Percentiles rank a stretch among this genome's conserved stretches.
Conservation (phyloP, 371 early-diverging fungal species). For the Apophysomyces trapeziformis region DNA sequence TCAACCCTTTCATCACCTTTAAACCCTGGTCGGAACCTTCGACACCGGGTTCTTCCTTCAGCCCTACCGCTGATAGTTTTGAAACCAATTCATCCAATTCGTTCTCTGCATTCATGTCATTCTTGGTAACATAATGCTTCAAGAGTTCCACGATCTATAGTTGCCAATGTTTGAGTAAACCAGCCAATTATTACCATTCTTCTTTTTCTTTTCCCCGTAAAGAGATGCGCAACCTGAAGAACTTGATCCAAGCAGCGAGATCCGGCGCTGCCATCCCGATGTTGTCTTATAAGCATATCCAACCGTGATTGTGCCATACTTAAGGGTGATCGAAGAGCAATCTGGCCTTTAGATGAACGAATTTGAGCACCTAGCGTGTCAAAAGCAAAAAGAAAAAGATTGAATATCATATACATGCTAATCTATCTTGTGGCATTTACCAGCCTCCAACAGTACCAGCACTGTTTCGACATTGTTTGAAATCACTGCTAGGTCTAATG, state of each 20-base stretch:
- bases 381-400: neutral
- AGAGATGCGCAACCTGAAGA: slow-evolving; percentile 1
- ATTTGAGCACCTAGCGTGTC: slow-evolving; percentile 24
- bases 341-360: slow-evolving; percentile 7
- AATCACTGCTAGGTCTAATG: slow-evolving; percentile 50
- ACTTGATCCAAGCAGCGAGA: neutral
- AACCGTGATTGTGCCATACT: slow-evolving; percentile 43
- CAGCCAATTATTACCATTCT: neutral
- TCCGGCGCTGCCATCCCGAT: slow-evolving; percentile 5
- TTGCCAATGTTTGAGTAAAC: slow-evolving; percentile 9
- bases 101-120: neutral
- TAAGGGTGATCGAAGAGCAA: slow-evolving; percentile 32
- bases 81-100: slow-evolving; percentile 34
- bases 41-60: slow-evolving; percentile 11
- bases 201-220: neutral
- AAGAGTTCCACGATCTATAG: slow-evolving; percentile 45
- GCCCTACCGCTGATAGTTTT: slow-evolving; percentile 25
- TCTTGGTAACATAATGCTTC: slow-evolving; percentile 32
- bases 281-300: slow-evolving; percentile 36
- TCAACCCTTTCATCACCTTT: slow-evolving; percentile 26
- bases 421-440: slow-evolving; percentile 16
- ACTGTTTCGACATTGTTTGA: slow-evolving; percentile 53
- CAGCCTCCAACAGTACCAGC: slow-evolving; percentile 43
- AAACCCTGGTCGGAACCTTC: slow-evolving; percentile 8
- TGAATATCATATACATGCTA: neutral